These are phyloP conservation scores for Sporothrix humicola DNA, from an alignment of 2,329 filamentous ascomycete species.

Conservation along the genomic window DNA sequence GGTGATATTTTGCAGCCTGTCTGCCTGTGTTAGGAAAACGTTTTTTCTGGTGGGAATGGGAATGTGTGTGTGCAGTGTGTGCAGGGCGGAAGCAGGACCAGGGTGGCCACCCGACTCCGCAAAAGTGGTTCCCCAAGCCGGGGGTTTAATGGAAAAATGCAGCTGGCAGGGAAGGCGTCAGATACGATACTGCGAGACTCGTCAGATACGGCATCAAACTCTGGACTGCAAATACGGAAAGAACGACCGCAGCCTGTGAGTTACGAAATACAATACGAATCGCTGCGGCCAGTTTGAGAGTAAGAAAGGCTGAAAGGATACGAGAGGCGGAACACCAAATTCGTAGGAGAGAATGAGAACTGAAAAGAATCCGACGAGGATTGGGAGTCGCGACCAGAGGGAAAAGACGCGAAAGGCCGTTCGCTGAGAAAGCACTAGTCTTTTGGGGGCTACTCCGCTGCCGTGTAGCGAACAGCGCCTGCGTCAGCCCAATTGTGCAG, in stretches of 20 bases:
- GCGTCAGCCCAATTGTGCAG: constrained; percentile 12
- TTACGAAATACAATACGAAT: neutral
- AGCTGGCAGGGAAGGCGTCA: neutral
- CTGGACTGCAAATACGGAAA: neutral
- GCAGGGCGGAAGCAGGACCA: neutral
- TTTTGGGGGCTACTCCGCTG: constrained; percentile 1
- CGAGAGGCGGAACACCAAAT: neutral
- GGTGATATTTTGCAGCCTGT: too few species aligned
- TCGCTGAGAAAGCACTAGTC: constrained; percentile 21
- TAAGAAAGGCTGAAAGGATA: neutral
- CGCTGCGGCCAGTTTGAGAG: neutral
- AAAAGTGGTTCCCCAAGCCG: constrained; percentile 34
- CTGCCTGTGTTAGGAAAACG: too few species aligned
- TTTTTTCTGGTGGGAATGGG: too few species aligned
- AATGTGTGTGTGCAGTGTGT: neutral
- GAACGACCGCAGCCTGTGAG: neutral
- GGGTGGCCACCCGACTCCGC: constrained; percentile 31
- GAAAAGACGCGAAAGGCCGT: neutral
- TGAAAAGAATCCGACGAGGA: neutral
- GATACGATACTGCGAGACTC: neutral
- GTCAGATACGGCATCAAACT: neutral
- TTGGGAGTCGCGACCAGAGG: neutral
- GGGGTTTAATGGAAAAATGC: constrained; percentile 24
- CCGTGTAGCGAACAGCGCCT: neutral
- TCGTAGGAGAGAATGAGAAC: too few species aligned